Conservation (phyloP, 495 filamentous ascomycete species). For the Pyrenula aspistea region DNA sequence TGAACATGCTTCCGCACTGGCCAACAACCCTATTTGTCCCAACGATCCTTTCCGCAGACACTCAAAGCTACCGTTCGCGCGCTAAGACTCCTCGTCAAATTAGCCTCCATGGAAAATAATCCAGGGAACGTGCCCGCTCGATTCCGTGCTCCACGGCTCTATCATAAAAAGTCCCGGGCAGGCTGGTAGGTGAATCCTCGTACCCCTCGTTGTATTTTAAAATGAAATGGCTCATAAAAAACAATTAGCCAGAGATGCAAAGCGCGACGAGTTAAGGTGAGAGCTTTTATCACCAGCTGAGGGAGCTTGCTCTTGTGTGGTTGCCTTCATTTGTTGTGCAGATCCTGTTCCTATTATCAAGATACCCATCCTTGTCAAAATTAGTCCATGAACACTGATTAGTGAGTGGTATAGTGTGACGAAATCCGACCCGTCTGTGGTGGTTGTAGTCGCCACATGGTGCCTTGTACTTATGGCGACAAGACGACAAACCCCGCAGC, state of each 20-base stretch:
- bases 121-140: background rate
- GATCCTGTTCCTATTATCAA: background rate
- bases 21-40: background rate
- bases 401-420: conserved; percentile 21
- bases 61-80: too few relatives aligned
- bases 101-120: background rate
- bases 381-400: background rate
- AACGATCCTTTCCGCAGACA: background rate
- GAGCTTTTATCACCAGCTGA: background rate
- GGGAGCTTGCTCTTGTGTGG: too few relatives aligned
- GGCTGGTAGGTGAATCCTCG: conserved; percentile 10
- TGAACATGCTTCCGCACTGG: background rate
- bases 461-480: conserved; percentile 16
- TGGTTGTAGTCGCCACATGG: conserved; percentile 20
- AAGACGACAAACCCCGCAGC: background rate
- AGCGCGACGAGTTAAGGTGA: conserved; percentile 23
- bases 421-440: conserved; percentile 25
- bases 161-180: conserved; percentile 11
- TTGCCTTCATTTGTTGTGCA: too few relatives aligned
- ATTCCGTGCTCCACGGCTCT: conserved; percentile 3
- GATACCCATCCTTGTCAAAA: background rate
- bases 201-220: background rate
- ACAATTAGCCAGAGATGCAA: conserved; percentile 16
- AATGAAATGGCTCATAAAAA: background rate
- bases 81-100: background rate